These are phyloP conservation scores for Penicillium aurantiogriseum DNA, from an alignment of 2,329 filamentous ascomycete species.

Conservation along the genomic window DNA sequence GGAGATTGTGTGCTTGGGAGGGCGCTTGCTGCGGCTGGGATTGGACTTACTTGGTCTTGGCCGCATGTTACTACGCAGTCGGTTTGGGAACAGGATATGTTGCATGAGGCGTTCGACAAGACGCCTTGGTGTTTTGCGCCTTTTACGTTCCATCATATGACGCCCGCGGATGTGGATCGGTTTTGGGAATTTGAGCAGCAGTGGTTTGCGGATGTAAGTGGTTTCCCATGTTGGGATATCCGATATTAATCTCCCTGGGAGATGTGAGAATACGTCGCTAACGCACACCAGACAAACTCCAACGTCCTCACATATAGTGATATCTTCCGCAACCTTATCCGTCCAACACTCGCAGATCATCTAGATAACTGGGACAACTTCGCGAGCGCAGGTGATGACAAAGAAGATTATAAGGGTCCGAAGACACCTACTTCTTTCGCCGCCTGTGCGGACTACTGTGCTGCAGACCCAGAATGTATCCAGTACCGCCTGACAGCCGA, in stretches of 20 bases:
- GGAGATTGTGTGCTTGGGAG: conserved; percentile 49
- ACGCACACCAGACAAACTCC: conserved; percentile 15
- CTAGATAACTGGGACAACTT: conserved; percentile 22
- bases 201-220: conserved; percentile 26
- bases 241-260: no score
- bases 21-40: conserved; percentile 41
- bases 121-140: conserved; percentile 29
- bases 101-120: conserved; percentile 18
- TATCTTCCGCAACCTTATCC: conserved; percentile 22
- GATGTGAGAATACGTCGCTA: neutral
- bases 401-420: conserved; percentile 5
- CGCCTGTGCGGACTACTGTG: conserved; percentile 24
- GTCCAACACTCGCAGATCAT: conserved; percentile 15
- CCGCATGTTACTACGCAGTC: conserved; percentile 23
- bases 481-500: conserved; percentile 19
- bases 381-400: conserved; percentile 6
- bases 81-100: conserved; percentile 28
- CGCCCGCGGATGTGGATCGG: conserved; percentile 23
- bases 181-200: conserved; percentile 27
- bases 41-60: conserved; percentile 37
- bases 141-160: conserved; percentile 33
- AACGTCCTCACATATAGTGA: conserved; percentile 23
- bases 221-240: no score
- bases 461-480: conserved; percentile 12
- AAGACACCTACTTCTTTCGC: conserved; percentile 8